Evolutionary conservation across 2,329 filamentous ascomycete genomes (phyloP).

Genomic region (Curvularia sp.): DNA sequence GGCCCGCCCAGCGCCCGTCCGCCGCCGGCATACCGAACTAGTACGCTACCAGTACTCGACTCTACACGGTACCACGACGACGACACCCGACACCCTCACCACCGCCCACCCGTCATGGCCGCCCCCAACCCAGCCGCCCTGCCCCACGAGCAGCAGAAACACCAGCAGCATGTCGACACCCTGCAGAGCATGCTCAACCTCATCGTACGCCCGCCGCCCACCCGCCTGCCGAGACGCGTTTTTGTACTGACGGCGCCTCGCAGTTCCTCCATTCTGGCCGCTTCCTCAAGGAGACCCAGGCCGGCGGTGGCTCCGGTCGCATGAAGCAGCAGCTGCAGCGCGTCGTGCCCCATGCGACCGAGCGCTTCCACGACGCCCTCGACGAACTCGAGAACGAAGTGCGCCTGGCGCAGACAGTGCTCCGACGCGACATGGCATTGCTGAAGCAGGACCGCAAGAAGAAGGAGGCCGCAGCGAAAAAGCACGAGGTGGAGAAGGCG

Average conservation of each 20-base stretch:
- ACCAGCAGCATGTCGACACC: constrained; percentile 49
- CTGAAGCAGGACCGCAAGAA: constrained; percentile 45
- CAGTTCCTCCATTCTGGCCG: constrained; percentile 56
- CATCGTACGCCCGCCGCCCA: constrained; percentile 47
- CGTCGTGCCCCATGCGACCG: constrained; percentile 51
- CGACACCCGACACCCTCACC: background rate
- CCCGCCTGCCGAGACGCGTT: background rate
- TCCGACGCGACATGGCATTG: constrained; percentile 49
- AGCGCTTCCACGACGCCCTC: constrained; percentile 59
- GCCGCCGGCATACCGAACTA: background rate
- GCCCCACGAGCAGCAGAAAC: constrained; percentile 16
- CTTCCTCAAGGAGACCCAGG: constrained; percentile 53
- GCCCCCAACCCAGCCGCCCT: constrained; percentile 19
- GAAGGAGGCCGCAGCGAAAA: constrained; percentile 45
- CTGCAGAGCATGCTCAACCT: constrained; percentile 58
- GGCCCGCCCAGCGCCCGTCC: background rate
- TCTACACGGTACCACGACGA: background rate
- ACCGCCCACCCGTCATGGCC: constrained; percentile 20
- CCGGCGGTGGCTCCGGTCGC: constrained; percentile 37
- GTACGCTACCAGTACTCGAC: background rate
- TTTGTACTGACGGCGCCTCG: constrained; percentile 15
- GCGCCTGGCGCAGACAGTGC: constrained; percentile 42
- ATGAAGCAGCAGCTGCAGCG: constrained; percentile 46
- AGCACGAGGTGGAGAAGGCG: constrained; percentile 42
- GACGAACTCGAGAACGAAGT: constrained; percentile 59